These are phyloP conservation scores for Ceratocystis papillata DNA, from an alignment of 2,329 filamentous ascomycete species.

Conservation along the genomic window DNA sequence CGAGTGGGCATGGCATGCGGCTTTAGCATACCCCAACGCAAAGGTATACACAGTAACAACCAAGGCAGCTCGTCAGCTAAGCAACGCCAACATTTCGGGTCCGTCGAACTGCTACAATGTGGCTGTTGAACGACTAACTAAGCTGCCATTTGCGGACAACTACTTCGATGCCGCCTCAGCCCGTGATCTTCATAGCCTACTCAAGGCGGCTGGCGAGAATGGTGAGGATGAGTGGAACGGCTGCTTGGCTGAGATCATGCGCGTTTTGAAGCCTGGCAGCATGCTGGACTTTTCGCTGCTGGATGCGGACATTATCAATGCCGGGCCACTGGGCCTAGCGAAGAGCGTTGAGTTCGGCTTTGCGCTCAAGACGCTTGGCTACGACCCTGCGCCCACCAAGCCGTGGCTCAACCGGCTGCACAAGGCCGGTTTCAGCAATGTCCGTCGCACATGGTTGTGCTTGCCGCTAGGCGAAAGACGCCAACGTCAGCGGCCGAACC, in stretches of 20 bases:
- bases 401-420: slow-evolving; percentile 64
- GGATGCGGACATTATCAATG: slow-evolving; percentile 80
- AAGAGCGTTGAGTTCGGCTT: slow-evolving; percentile 88
- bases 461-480: slow-evolving; percentile 59
- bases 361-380: slow-evolving; percentile 77
- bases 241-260: slow-evolving; percentile 74
- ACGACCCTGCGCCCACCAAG: slow-evolving; percentile 76
- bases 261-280: slow-evolving; percentile 84
- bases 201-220: slow-evolving; percentile 61
- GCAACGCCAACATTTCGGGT: slow-evolving; percentile 65
- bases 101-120: slow-evolving; percentile 81
- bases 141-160: slow-evolving; percentile 71
- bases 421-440: slow-evolving; percentile 64
- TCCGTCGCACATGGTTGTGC: slow-evolving; percentile 79
- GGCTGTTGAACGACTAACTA: slow-evolving; percentile 63
- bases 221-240: slow-evolving; percentile 77
- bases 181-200: slow-evolving; percentile 70
- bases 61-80: slow-evolving; percentile 56
- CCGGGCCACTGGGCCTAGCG: slow-evolving; percentile 66
- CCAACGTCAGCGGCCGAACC: slow-evolving; percentile 24
- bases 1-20: slow-evolving; percentile 94
- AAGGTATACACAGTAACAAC: slow-evolving; percentile 82
- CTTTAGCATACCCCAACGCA: slow-evolving; percentile 70
- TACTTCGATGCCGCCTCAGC: slow-evolving; percentile 90
- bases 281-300: slow-evolving; percentile 85